phyloP scores from a whole-genome alignment of 768 basidiomycete species.

The Favolaschia claudopus region DNA sequence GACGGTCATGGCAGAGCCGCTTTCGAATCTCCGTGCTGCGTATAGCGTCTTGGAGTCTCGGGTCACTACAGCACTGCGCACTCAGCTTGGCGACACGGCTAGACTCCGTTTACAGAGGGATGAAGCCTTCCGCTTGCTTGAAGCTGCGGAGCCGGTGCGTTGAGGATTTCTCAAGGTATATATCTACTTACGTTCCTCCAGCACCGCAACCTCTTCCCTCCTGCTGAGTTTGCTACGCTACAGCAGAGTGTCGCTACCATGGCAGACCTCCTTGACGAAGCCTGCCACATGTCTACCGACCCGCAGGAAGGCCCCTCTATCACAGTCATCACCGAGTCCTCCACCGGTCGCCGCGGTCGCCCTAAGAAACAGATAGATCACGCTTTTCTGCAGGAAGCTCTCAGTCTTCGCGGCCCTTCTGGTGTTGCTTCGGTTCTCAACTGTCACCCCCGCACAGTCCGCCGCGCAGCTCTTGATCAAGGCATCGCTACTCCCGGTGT shows the following conservation, averaged over 20 bases:
- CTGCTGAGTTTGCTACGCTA: conserved; percentile 25
- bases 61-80: too few relatives aligned
- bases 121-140: too few relatives aligned
- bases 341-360: conserved; percentile 14
- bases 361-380: conserved; percentile 32
- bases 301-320: conserved; percentile 14
- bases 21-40: too few relatives aligned
- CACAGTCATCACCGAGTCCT: background rate
- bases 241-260: conserved; percentile 22
- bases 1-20: too few relatives aligned
- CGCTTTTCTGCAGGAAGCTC: conserved; percentile 10
- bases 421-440: background rate
- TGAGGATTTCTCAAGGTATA: too few relatives aligned
- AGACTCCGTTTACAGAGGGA: too few relatives aligned
- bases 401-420: background rate
- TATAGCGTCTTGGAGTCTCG: too few relatives aligned
- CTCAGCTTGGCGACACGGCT: too few relatives aligned
- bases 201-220: conserved; percentile 5
- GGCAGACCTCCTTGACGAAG: conserved; percentile 21
- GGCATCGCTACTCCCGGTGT: too few relatives aligned
- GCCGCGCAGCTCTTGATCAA: too few relatives aligned
- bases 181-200: too few relatives aligned
- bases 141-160: too few relatives aligned
- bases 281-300: conserved; percentile 19
- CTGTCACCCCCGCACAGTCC: background rate